Conservation (phyloP, 345 rosid species). For the Salix suchowensis region DNA sequence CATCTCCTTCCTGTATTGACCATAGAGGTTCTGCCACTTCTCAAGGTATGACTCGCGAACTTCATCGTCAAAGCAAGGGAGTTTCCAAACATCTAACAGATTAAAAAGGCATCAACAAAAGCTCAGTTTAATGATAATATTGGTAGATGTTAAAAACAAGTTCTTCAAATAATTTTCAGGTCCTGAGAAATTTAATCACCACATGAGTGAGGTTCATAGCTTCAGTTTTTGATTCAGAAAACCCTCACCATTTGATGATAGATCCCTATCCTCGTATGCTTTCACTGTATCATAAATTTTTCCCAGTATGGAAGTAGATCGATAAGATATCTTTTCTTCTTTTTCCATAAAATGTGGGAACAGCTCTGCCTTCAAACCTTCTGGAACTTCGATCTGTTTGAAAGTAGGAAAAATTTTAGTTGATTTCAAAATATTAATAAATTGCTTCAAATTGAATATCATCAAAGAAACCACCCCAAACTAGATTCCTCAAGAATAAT, state of each 20-base stretch:
- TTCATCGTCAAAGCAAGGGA: slow-evolving; percentile 38
- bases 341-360: slow-evolving; percentile 65
- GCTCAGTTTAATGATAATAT: not conserved
- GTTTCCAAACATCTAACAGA: slow-evolving; percentile 44
- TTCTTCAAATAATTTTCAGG: not conserved
- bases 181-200: not conserved
- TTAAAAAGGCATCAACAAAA: not conserved
- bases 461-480: too few species aligned
- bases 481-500: too few species aligned
- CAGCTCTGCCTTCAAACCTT: slow-evolving; percentile 32
- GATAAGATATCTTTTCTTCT: slow-evolving; percentile 19
- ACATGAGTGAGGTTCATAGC: not conserved
- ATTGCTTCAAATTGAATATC: not conserved
- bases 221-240: not conserved
- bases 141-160: not conserved
- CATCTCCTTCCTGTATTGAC: slow-evolving; percentile 53
- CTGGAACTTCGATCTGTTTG: slow-evolving; percentile 48
- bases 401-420: not conserved
- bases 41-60: slow-evolving; percentile 8
- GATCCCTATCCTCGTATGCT: slow-evolving; percentile 22
- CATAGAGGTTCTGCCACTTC: slow-evolving; percentile 37
- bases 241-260: slow-evolving; percentile 34
- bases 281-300: slow-evolving; percentile 46
- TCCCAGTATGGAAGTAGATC: slow-evolving; percentile 64
- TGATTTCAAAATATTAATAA: not conserved